Evolutionary conservation across 106 monocot species (phyloP).

Genomic region (Dendrobium chrysotoxum): DNA sequence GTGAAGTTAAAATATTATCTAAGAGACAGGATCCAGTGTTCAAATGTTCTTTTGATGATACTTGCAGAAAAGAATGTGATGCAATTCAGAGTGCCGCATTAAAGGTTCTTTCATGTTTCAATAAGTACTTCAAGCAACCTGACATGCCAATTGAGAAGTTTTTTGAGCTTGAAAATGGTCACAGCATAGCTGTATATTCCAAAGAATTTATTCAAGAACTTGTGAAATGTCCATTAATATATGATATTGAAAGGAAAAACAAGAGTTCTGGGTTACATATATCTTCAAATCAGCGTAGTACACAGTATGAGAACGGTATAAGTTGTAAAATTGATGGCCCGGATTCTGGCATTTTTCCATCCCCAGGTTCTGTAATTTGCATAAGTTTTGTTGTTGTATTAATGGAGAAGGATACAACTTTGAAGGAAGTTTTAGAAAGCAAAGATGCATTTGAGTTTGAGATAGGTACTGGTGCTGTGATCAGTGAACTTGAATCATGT

Average conservation of each 20-base stretch:
- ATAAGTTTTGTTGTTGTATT: constrained; percentile 64
- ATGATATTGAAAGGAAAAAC: constrained; percentile 8
- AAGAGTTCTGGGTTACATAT: constrained; percentile 9
- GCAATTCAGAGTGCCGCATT: constrained; percentile 73
- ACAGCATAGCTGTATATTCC: constrained; percentile 26
- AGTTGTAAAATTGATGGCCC: constrained; percentile 36
- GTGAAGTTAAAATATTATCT: constrained; percentile 71
- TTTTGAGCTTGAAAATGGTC: constrained; percentile 19
- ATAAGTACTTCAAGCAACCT: constrained; percentile 41
- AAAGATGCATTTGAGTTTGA: constrained; percentile 92
- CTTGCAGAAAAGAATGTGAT: constrained; percentile 71
- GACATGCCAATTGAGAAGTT: constrained; percentile 33
- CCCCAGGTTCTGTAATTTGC: constrained; percentile 58
- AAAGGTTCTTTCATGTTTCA: constrained; percentile 61
- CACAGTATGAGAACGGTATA: constrained; percentile 26
- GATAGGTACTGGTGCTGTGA: constrained; percentile 71
- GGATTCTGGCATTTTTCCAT: constrained; percentile 57
- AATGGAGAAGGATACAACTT: constrained; percentile 20
- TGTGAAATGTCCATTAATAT: constrained; percentile 20
- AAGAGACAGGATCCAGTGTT: constrained; percentile 44
- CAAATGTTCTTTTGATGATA: constrained; percentile 30
- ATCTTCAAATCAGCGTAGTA: background rate
- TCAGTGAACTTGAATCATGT: constrained; percentile 57
- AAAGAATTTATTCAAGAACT: constrained; percentile 43
- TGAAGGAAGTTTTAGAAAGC: constrained; percentile 46